These are phyloP conservation scores for Choanephora cucurbitarum DNA, from an alignment of 371 early-diverging fungal species.

Conservation along the genomic window DNA sequence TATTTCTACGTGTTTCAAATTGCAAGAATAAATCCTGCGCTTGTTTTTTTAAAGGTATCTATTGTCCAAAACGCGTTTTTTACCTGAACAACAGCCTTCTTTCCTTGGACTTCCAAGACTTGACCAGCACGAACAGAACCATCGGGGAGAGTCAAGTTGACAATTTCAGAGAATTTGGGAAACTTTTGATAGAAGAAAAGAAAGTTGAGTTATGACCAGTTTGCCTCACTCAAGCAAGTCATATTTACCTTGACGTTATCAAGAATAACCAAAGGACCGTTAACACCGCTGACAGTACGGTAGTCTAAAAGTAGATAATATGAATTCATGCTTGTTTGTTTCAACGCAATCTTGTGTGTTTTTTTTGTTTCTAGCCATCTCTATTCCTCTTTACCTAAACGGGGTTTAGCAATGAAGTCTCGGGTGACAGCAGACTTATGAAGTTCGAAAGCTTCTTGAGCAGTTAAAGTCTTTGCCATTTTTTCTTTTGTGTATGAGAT, in stretches of 20 bases:
- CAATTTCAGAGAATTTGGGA: conserved; percentile 99
- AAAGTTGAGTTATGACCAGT: neutral
- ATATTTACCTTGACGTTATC: conserved; percentile 95
- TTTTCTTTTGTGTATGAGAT: conserved; percentile 1
- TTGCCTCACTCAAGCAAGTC: neutral
- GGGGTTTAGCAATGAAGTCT: conserved; percentile 88
- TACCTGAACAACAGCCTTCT: conserved; percentile 98
- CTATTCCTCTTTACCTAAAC: conserved; percentile 66
- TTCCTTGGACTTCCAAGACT: conserved; percentile 99
- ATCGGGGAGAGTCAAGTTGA: conserved; percentile 97
- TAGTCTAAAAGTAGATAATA: conserved; percentile 78
- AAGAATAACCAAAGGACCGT: conserved; percentile 99
- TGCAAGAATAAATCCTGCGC: conserved; percentile 1
- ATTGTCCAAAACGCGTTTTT: conserved; percentile 4
- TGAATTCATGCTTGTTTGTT: conserved; percentile 12
- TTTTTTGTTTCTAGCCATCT: neutral
- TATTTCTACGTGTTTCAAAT: neutral
- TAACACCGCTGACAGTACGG: conserved; percentile 98
- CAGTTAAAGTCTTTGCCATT: conserved; percentile 46
- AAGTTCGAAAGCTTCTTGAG: conserved; percentile 66
- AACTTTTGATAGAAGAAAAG: conserved; percentile 57
- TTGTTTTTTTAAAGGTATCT: neutral
- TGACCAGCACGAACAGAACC: conserved; percentile 97
- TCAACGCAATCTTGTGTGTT: conserved; percentile 6
- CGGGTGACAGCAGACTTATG: conserved; percentile 86